Evolutionary conservation across 1,139 yeast species (phyloP).

Genomic region (Taiozyma sp.): DNA sequence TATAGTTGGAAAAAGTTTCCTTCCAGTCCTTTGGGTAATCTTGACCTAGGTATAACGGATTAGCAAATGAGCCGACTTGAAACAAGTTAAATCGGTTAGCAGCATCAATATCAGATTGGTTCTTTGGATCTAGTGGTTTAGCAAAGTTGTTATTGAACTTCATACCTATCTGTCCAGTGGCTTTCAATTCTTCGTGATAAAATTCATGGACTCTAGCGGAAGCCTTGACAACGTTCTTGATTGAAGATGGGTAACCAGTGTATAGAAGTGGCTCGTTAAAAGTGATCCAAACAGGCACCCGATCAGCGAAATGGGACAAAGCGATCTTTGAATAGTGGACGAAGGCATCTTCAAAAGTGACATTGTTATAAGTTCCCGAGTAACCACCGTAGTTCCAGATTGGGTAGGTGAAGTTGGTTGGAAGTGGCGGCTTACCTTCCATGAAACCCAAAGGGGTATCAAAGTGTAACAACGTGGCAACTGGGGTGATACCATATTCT

Average conservation of each 20-base stretch:
- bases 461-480: not conserved
- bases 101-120: not conserved
- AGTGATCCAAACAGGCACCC: not conserved
- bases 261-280: not conserved
- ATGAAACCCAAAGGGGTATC: not conserved
- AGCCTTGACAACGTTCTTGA: not conserved
- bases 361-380: not conserved
- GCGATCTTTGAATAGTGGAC: not conserved
- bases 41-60: constrained; percentile 1
- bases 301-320: not conserved
- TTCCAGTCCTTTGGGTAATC: constrained; percentile 1
- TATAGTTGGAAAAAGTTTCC: not conserved
- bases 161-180: not conserved
- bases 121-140: not conserved
- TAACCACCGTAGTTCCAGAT: constrained; percentile 1
- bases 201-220: not conserved
- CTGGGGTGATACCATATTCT: not conserved
- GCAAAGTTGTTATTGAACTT: constrained; percentile 1
- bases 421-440: not conserved
- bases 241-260: not conserved
- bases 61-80: not conserved
- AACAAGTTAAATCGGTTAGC: not conserved
- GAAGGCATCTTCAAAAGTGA: constrained; percentile 1
- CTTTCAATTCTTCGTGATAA: not conserved
- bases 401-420: not conserved